Conservation (phyloP, 441 rosid species). For the Pelargonium australe region DNA sequence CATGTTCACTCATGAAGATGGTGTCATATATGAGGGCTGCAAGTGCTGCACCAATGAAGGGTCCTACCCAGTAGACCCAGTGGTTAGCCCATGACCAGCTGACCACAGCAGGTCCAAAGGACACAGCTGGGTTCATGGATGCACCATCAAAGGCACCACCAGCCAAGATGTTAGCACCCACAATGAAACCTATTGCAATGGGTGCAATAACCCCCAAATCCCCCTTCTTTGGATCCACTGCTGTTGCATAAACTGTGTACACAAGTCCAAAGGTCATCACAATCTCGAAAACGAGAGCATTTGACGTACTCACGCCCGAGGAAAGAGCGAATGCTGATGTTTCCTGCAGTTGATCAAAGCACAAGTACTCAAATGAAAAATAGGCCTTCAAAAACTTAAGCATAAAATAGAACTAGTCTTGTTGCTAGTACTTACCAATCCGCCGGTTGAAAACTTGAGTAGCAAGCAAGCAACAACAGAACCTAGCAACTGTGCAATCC, state of each 20-base stretch:
- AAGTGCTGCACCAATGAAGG: slow-evolving; percentile 51
- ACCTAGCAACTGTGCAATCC: slow-evolving; percentile 61
- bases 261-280: slow-evolving; percentile 70
- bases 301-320: slow-evolving; percentile 34
- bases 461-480: slow-evolving; percentile 58
- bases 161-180: slow-evolving; percentile 62
- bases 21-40: slow-evolving; percentile 54
- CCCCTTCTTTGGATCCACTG: slow-evolving; percentile 57
- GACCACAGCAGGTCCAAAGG: slow-evolving; percentile 64
- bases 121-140: slow-evolving; percentile 65
- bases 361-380: neutral
- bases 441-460: slow-evolving; percentile 50
- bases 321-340: slow-evolving; percentile 49
- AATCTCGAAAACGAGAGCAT: slow-evolving; percentile 54
- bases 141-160: slow-evolving; percentile 68
- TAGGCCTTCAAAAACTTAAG: neutral
- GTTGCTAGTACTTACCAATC: slow-evolving; percentile 27
- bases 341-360: slow-evolving; percentile 30
- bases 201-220: slow-evolving; percentile 51
- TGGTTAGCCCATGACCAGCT: slow-evolving; percentile 65
- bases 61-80: slow-evolving; percentile 72
- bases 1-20: slow-evolving; percentile 45
- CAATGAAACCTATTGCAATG: slow-evolving; percentile 52
- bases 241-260: slow-evolving; percentile 59
- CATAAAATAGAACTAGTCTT: neutral